Evolutionary conservation across 1,139 yeast genomes (phyloP), one percentile per base, ranked within the genome.

Genomic region (Wickerhamomyces sp.): DNA sequence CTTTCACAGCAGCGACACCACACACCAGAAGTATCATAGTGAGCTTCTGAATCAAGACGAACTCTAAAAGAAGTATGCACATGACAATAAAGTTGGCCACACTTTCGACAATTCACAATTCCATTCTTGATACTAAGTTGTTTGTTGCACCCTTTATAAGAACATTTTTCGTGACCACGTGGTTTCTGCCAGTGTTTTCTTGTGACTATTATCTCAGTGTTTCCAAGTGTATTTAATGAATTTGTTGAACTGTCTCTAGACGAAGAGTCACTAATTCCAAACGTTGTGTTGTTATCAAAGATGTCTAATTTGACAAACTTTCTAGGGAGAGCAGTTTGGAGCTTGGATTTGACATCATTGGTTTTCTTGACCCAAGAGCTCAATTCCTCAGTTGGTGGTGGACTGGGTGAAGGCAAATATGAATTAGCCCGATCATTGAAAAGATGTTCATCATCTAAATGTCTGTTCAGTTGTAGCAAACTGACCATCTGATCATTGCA

Each of bases 31-130:
- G 77, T 69, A 51, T 77, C 74, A 54, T 76, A 71, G 41, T 69
- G 46, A 6, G 79, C 88, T 49, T 60, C 61, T 34, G 53, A 64
- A 56, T 71, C 72, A 44, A 69, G 71, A 66, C 69, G 77, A 48
- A 76, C 65, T 38, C 70, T 72, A 58, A 71, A 79, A 43, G 69
- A 64, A 4, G 66, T 27, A 39, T 90, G 96, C 29, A 64, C 66
- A 48, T 75, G 74, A 61, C 96, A 89, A 59, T 66, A 88, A 23
- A 89, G 64, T 30, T 71, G 64, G 0, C 96, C 96, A 66, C 97
- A 90, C 53, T 69, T 75, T 23, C 85, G 65, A 60, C 91, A 84
- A 57, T 83, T 82, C 5, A 76, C 78, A 2, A 69, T 59, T 0
- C 84, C 85, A 53, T 71, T 73, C 47, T 72, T 72, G 36, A 75